Percentiles rank a stretch among this genome's conserved stretches.
Evolutionary conservation across 306 rosid species (phyloP).

Genomic region (Rosa rugosa): DNA sequence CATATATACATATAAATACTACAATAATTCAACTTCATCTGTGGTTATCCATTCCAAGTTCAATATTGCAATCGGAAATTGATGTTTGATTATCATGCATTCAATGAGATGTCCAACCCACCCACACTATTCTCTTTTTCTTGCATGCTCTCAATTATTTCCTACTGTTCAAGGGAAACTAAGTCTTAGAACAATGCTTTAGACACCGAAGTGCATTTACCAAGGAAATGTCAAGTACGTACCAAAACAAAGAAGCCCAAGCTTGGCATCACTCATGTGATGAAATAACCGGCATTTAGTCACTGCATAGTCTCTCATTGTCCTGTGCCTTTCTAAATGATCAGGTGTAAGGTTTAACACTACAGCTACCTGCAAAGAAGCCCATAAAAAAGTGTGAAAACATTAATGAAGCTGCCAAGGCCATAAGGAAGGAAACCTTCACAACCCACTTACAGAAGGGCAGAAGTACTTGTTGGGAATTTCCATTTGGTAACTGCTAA

Average conservation of each 20-base stretch:
- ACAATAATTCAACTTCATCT: too few species aligned
- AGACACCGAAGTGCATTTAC: background rate
- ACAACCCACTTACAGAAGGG: constrained; percentile 32
- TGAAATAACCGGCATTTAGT: constrained; percentile 28
- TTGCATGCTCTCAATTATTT: background rate
- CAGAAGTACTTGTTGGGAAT: constrained; percentile 31
- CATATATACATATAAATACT: too few species aligned
- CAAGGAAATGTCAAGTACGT: background rate
- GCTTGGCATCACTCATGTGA: constrained; percentile 27
- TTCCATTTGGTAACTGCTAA: constrained; percentile 41
- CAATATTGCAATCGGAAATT: background rate
- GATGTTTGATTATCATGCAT: background rate
- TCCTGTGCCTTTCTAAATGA: constrained; percentile 39
- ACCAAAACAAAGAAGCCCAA: constrained; percentile 34
- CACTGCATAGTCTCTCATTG: constrained; percentile 30
- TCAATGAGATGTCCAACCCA: background rate
- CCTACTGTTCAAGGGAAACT: background rate
- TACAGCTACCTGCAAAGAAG: constrained; percentile 27
- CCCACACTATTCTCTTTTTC: background rate
- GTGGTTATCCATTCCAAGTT: background rate
- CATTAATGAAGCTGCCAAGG: background rate
- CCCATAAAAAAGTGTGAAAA: background rate
- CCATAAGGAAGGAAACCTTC: background rate
- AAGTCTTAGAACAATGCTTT: background rate
- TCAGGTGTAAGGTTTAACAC: constrained; percentile 41